Base-by-base conservation (phyloP, 2,329 filamentous ascomycete genomes). In the Venturia nashicola region DNA sequence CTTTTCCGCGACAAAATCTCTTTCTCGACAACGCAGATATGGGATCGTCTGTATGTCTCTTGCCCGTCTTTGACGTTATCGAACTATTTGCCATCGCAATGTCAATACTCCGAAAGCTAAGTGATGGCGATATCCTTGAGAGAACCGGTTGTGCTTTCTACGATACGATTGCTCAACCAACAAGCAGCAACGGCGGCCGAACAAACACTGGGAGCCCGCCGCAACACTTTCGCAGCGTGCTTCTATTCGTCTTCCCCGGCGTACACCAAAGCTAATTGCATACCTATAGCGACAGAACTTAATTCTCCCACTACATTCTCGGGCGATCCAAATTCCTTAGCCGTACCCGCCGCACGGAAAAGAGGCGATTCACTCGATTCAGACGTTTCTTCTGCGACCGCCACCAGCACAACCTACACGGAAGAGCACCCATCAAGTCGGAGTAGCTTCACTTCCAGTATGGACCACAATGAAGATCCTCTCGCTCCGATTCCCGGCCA, bases 321-420 rank as follows among this genome's bases (percentile, higher is more conserved):
- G n/a, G 62, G 62, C 23, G 44, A 64, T 57, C 46, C 62, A 5
- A 64, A 64, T 43, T 60, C 62, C 12, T 57, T 64, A n/a, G 62
- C 57, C 0, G 86, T 89, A 1, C 86, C 86, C 3, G 82, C 80
- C 2, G 74, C 79, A n/a, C 78, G 85, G 64, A 86, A 85, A 64
- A 78, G 86, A 68, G 85, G 85, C 3, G 85, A 83, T 67, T 88
- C 86, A 0, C 72, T 90, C 60, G 87, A 89, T 69, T 65, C 63
- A 2, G 12, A 36, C 20, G 32, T 3, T n/a, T 61, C 64, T 23
- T 40, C 40, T 3, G 59, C 63, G 14, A 54, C 62, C 32, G 27
- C 39, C n/a, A 55, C 40, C 20, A 61, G 57, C 61, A 23, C 55
- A n/a, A 66, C 65, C 8, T 61, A 55, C 61, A 59, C 65, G 20